phyloP scores from a whole-genome alignment of 1,139 yeast genomes.

The Scheffersomyces parashehatae region DNA sequence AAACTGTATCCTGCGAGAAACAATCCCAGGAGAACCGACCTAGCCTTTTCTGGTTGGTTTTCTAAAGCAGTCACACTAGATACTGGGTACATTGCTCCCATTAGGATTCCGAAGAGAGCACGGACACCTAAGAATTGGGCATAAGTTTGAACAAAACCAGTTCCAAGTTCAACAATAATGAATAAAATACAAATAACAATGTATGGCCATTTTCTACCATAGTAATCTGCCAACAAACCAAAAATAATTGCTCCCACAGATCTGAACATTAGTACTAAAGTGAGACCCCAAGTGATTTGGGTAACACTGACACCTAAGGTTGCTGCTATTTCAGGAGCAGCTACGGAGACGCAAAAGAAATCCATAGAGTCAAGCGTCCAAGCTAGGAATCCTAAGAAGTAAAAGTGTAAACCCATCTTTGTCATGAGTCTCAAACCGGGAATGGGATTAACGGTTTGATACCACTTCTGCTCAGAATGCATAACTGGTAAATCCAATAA shows the following conservation, averaged over 20 bases:
- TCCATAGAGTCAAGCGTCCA: conserved; percentile 86
- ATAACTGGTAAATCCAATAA: conserved; percentile 15
- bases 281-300: conserved; percentile 76
- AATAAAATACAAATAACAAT: conserved; percentile 54
- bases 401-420: conserved; percentile 60
- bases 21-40: conserved; percentile 65
- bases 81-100: conserved; percentile 73
- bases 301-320: conserved; percentile 51
- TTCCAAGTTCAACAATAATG: conserved; percentile 63
- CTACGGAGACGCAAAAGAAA: conserved; percentile 68
- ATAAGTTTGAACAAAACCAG: conserved; percentile 69
- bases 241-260: conserved; percentile 76
- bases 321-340: conserved; percentile 56
- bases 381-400: conserved; percentile 61
- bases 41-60: conserved; percentile 62
- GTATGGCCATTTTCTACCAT: conserved; percentile 74
- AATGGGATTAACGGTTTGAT: conserved; percentile 48
- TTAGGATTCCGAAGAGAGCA: conserved; percentile 64
- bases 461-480: conserved; percentile 11
- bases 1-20: conserved; percentile 75
- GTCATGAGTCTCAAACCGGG: conserved; percentile 50
- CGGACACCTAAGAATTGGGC: conserved; percentile 69
- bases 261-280: conserved; percentile 75
- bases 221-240: conserved; percentile 66
- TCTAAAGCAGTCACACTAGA: conserved; percentile 70